Percentiles rank a stretch among this genome's conserved stretches.
phyloP scores from a whole-genome alignment of 805 yeast genomes.

The Cyberlindnera americana region DNA sequence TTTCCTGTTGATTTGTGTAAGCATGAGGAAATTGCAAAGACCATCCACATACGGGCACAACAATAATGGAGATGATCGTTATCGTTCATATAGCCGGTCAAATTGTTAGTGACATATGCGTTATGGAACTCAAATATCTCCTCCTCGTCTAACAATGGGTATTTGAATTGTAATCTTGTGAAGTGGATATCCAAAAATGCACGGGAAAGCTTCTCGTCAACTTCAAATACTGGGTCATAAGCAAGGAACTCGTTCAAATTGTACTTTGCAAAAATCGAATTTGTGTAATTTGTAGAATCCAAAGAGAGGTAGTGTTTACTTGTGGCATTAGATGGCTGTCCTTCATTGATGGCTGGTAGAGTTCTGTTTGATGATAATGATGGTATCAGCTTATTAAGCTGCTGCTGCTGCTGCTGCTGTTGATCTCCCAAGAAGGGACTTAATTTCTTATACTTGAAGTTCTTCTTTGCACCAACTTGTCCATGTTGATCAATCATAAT shows the following conservation, averaged over 20 bases:
- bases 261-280: conserved; percentile 43
- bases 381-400: conserved; percentile 8
- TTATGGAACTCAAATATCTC: conserved; percentile 49
- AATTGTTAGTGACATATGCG: conserved; percentile 38
- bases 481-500: conserved; percentile 27
- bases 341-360: conserved; percentile 7
- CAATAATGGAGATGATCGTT: conserved; percentile 46
- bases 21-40: conserved; percentile 49
- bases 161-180: conserved; percentile 51
- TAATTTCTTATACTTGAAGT: conserved; percentile 36
- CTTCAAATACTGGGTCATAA: conserved; percentile 48
- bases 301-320: conserved; percentile 17
- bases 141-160: conserved; percentile 51
- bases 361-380: not conserved
- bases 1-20: conserved; percentile 54
- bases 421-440: conserved; percentile 33
- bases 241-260: conserved; percentile 42
- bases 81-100: conserved; percentile 34
- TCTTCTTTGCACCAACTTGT: conserved; percentile 28
- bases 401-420: conserved; percentile 3
- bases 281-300: conserved; percentile 37
- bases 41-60: conserved; percentile 54
- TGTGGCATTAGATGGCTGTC: conserved; percentile 4
- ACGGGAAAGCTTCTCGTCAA: conserved; percentile 47
- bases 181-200: conserved; percentile 54